Base-by-base conservation (phyloP, 805 yeast species). In the Lipomyces mesembrius region DNA sequence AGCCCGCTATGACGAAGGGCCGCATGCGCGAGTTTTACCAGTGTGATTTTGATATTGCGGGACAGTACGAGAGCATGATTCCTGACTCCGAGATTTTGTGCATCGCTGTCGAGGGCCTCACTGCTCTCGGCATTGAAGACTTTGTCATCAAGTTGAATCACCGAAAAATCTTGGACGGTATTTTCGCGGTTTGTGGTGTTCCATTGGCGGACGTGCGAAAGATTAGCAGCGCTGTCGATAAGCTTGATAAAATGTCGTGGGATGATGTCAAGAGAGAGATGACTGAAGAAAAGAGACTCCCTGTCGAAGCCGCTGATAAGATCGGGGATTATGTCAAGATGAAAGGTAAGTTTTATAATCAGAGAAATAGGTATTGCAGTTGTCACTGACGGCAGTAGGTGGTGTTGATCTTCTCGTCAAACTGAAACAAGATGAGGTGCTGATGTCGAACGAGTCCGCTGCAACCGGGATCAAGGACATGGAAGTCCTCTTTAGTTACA, bases 1-100 rank as follows among this genome's bases (percentile, higher is more conserved):
- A 95, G 80, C 99, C 99, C 4, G 99, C 99, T 8, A 95, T 95
- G 99, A 94, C 98, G 61, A 95, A 95, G 80, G 99, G 99, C 69
- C 87, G 99, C 80, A 95, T 95, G 99, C 90, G 99, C 85, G 99
- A 95, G 80, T 95, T 95, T 76, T 95, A 95, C 79, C 99, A 95
- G 81, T 95, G 99, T 83, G 99, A 95, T 81, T 91, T 95, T 75
- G 99, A 95, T 79, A 83, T 95, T 75, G 99, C 99, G 27, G 99
- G 99, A 62, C 79, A 78, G 65, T 94, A 90, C 78, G 99, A 95
- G 75, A 75, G 88, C 35, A 95, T 95, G 99, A 95, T 95, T 58
- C 97, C 99, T 29, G 99, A 95, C 77, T 87, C 98, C 8, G 99
- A 95, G 81, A 83, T 88, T 66, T 83, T 95, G 81, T 86, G 89